Evolutionary conservation across 768 basidiomycete species (phyloP).

Genomic region (Serpula lacrymans): DNA sequence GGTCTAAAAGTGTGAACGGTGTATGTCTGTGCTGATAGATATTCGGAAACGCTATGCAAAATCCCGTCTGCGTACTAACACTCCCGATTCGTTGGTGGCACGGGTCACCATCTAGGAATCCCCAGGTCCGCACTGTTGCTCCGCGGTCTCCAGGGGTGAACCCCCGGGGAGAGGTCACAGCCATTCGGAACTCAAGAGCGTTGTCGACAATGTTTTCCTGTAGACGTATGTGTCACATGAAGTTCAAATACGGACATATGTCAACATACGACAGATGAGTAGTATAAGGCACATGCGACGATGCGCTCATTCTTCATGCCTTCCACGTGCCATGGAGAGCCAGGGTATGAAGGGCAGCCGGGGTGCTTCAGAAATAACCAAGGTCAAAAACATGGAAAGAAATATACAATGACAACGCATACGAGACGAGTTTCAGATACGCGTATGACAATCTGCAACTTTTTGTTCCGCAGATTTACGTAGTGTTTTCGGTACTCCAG

Average conservation of each 20-base stretch:
- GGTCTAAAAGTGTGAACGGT: constrained; percentile 38
- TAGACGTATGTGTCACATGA: not conserved
- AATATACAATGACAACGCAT: constrained; percentile 13
- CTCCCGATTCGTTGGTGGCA: constrained; percentile 49
- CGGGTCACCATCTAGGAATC: constrained; percentile 41
- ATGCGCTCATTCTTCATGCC: constrained; percentile 53
- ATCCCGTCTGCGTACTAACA: constrained; percentile 32
- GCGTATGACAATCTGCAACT: constrained; percentile 40
- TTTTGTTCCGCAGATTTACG: constrained; percentile 36
- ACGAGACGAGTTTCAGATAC: constrained; percentile 42
- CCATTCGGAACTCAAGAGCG: constrained; percentile 46
- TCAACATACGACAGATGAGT: constrained; percentile 34
- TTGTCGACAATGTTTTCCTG: constrained; percentile 43
- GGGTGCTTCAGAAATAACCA: constrained; percentile 24
- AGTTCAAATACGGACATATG: not conserved
- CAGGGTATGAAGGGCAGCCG: constrained; percentile 28
- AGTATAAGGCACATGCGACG: constrained; percentile 43
- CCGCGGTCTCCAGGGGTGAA: constrained; percentile 37
- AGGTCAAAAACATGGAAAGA: not conserved
- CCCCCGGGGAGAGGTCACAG: constrained; percentile 42
- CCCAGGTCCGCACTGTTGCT: constrained; percentile 49
- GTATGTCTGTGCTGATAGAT: constrained; percentile 49
- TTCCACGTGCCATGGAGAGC: constrained; percentile 46
- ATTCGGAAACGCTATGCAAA: constrained; percentile 51
- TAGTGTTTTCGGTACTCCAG: constrained; percentile 38